A percentile compares a stretch with the other conserved stretches of the same genome.
Evolutionary conservation across 2,329 filamentous ascomycete species (phyloP).

Genomic region (Pseudogymnoascus sp.): DNA sequence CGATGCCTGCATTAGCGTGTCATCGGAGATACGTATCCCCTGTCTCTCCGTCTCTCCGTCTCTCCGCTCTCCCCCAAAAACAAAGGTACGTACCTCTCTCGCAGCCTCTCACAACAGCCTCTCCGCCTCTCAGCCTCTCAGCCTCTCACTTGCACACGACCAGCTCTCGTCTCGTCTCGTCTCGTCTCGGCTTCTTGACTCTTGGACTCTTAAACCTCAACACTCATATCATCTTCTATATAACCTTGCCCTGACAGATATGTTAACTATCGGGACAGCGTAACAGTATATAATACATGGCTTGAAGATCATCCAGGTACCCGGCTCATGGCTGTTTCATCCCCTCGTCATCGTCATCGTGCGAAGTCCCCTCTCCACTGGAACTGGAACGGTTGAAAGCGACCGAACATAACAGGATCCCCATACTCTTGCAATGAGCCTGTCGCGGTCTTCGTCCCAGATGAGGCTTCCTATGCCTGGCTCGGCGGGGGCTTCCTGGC

Average conservation of each 20-base stretch:
- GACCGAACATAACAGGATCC: not conserved
- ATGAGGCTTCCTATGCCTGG: conserved; percentile 50
- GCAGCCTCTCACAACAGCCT: not conserved
- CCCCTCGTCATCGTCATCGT: not conserved
- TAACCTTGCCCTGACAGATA: not conserved
- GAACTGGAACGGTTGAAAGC: conserved; percentile 6
- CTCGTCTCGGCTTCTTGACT: too few species aligned
- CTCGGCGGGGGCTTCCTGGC: conserved; percentile 60
- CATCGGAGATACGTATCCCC: not conserved
- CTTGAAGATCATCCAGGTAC: not conserved
- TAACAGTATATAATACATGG: not conserved
- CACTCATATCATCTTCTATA: not conserved
- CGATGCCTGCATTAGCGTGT: conserved; percentile 2
- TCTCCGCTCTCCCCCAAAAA: not conserved
- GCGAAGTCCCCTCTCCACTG: not conserved
- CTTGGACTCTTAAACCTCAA: not conserved
- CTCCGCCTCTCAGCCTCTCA: not conserved
- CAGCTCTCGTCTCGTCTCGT: not conserved
- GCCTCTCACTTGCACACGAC: not conserved
- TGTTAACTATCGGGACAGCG: not conserved
- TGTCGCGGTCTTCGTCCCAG: conserved; percentile 10
- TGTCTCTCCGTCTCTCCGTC: not conserved
- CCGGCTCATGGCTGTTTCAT: conserved; percentile 1
- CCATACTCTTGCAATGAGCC: not conserved
- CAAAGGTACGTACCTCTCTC: too few species aligned